Conservation (phyloP, 345 rosid species). For the Linum trigynum region DNA sequence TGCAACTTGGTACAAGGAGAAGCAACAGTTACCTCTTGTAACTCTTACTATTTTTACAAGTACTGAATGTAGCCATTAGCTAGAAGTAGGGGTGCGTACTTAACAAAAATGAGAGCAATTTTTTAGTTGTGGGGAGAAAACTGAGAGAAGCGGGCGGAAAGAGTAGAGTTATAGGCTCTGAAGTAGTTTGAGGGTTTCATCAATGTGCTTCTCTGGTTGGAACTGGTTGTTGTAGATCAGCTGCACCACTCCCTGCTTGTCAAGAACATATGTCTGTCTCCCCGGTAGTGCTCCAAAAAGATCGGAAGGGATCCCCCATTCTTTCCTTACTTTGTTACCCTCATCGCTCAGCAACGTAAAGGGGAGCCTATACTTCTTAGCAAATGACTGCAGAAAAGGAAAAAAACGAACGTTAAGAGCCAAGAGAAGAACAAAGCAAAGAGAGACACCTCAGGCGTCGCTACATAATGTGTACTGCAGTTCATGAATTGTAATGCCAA, state of each 20-base stretch:
- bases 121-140: no score
- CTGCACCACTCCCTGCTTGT: slow-evolving; percentile 80
- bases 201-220: slow-evolving; percentile 96
- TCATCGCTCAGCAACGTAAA: slow-evolving; percentile 78
- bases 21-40: no score
- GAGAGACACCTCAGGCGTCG: no score
- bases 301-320: slow-evolving; percentile 85
- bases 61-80: no score
- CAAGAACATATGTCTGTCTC: slow-evolving; percentile 88
- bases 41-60: no score
- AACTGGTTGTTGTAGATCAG: slow-evolving; percentile 90
- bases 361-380: slow-evolving; percentile 76
- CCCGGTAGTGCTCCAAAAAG: slow-evolving; percentile 88
- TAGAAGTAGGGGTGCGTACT: no score
- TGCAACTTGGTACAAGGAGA: no score
- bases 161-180: slow-evolving; percentile 32
- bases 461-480: no score
- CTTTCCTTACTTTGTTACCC: slow-evolving; percentile 86
- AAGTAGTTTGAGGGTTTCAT: slow-evolving; percentile 83
- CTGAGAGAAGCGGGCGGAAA: background rate
- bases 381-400: slow-evolving; percentile 43
- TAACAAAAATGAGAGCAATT: no score
- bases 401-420: no score
- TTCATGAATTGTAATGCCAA: no score
- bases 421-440: no score